Base-by-base conservation (phyloP, 2,329 filamentous ascomycete species). In the Xylaria sp. region DNA sequence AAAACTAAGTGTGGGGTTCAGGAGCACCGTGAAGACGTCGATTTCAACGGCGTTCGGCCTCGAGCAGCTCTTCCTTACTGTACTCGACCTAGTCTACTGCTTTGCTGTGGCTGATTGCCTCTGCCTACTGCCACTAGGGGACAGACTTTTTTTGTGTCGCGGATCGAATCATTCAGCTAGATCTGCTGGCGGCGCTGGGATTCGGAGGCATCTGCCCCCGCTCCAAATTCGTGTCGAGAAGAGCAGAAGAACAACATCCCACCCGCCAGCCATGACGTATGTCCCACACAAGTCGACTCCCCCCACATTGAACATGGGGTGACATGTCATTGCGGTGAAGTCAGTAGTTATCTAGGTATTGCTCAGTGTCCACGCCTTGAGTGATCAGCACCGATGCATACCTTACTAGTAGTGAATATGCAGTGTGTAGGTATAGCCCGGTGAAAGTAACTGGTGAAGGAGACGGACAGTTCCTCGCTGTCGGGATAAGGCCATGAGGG, bases 231-330 rank as follows among this genome's bases (percentile, higher is more conserved):
- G 63, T 59, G 50, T 56, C 39, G 9, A 44, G 37, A 62, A 31
- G 37, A 41, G 46, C 28, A 64, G 34, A 48, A 60, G 55, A 69
- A 44, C 55, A 61, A 56, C 67, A 64, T 69, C 64, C 60, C 50
- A 63, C 63, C 51, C 50, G 56, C 60, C 34, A 52, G 23, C 63
- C 31, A 69, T 69, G 67, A 69, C 67, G 67, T 69, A 67, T 41
- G 50, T 39, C 25, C 54, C 44, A 25, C 54, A 57, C 55, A 46
- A 48, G 15, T 34, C 20, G 20, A 44, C 37, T 4, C 39, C 59
- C 67, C 67, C 64, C 64, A 61, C 64, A 64, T 64, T 1, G 34
- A 28, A 57, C 18, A 55, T 50, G 54, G 37, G 46, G 63, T 41
- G 28, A 23, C 20, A 50, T 31, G 31, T 68, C 48, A 50, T 54